Percentiles rank a stretch among this genome's conserved stretches.
Evolutionary conservation across 2,329 filamentous ascomycete genomes (phyloP).

Genomic region (Eurotiales sp.): DNA sequence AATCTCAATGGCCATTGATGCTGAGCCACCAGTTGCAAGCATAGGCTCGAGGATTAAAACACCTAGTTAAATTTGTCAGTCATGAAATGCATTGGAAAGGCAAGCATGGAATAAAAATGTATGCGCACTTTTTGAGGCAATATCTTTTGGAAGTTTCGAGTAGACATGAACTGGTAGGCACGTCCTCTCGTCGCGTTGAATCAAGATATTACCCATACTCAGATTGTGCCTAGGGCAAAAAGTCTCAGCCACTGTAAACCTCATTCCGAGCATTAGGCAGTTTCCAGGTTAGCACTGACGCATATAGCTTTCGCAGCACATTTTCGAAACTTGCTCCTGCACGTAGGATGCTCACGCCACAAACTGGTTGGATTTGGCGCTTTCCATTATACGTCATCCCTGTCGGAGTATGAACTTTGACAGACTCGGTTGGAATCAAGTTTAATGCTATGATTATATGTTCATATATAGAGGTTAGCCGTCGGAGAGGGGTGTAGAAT

Average conservation of each 20-base stretch:
- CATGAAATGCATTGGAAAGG: neutral
- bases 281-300: conserved; percentile 21
- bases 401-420: neutral
- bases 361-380: neutral
- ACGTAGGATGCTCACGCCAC: conserved; percentile 26
- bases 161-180: conserved; percentile 25
- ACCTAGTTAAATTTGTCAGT: conserved; percentile 1
- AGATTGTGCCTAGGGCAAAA: neutral
- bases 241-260: neutral
- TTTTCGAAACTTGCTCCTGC: conserved; percentile 29
- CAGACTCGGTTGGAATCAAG: neutral
- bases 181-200: conserved; percentile 29
- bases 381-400: neutral
- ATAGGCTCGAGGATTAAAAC: conserved; percentile 18
- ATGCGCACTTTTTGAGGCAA: conserved; percentile 13
- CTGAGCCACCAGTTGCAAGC: conserved; percentile 18
- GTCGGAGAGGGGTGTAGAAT: neutral
- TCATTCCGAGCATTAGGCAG: neutral
- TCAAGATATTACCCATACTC: conserved; percentile 27
- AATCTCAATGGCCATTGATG: conserved; percentile 14
- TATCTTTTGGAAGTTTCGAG: conserved; percentile 24
- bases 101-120: conserved; percentile 1
- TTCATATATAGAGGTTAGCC: neutral
- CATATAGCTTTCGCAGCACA: conserved; percentile 22
- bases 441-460: neutral